Base-by-base conservation (phyloP, 208 protist genomes). In the Leishmania amazonensis region DNA sequence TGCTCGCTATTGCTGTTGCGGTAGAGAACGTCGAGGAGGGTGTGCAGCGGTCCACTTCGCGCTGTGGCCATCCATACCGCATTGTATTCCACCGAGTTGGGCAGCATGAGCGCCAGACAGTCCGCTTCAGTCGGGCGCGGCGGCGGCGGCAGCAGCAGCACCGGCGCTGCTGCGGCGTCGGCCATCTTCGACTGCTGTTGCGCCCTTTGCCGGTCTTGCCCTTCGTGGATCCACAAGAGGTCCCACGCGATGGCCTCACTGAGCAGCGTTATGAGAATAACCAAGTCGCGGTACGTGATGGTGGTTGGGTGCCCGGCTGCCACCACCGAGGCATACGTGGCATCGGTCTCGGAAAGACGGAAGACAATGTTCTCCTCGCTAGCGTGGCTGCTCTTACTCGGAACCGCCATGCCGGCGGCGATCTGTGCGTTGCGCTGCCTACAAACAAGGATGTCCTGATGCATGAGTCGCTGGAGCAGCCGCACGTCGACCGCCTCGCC, bases 21-120 rank as follows among this genome's bases (percentile, higher is more conserved):
- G 75, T 92, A 89, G 40, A 94, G 81, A 38, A 79, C 73, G 70
- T 87, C 74, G 47, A 94, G 80, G 51, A 94, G 81, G 19, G 91
- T 92, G 72, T 90, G 79, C 75, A 90, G 80, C 24, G 81, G 64
- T 38, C 89, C 86, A 11, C 83, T 76, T 40, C 88, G 81, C 19
- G 85, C 80, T 15, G 74, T 81, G 1, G 87, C 87, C 64, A 90
- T 76, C 88, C 91, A 94, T 15, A 94, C 75, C 15, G 84, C 67
- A 80, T 89, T 91, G 82, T 91, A 94, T 76, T 94, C 87, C 58
- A 90, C 81, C 47, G 81, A 87, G 64, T 94, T 92, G 47, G 86
- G 85, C 79, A 94, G 57, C 87, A 92, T 91, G 54, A 94, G 62
- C 2, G 91, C 88, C 21, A 94, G 67, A 68, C 84, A 88, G 77